Evolutionary conservation across 306 rosid species (phyloP).

Genomic region (Castanopsis chinensis): DNA sequence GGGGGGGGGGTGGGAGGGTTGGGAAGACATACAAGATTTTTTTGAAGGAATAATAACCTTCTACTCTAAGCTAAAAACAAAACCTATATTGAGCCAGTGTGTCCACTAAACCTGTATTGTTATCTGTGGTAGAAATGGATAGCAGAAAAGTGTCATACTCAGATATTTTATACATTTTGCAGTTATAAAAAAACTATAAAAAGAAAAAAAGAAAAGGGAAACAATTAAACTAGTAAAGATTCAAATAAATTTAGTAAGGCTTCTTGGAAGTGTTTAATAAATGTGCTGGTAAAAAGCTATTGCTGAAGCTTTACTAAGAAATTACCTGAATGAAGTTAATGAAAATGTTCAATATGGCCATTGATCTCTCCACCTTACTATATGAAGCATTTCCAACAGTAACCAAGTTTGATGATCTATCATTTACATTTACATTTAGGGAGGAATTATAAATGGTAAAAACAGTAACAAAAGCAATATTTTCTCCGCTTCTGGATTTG

Average conservation of each 20-base stretch:
- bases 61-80: background rate
- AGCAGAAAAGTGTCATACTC: background rate
- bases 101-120: background rate
- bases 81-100: background rate
- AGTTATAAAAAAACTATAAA: background rate
- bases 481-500: constrained; percentile 28
- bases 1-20: background rate
- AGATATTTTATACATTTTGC: background rate
- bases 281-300: background rate
- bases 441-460: constrained; percentile 73
- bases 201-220: background rate
- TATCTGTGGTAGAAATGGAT: background rate
- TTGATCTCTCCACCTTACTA: constrained; percentile 66
- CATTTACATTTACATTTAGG: constrained; percentile 21
- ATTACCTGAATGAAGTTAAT: constrained; percentile 78
- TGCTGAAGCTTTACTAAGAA: constrained; percentile 4
- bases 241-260: background rate
- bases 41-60: background rate
- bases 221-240: background rate
- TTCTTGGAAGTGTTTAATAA: background rate
- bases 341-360: constrained; percentile 74
- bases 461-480: constrained; percentile 65
- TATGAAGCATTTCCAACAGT: constrained; percentile 62
- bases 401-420: constrained; percentile 44
- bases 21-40: background rate